Base-by-base conservation (phyloP, 306 rosid species). In the Cucumis melo region DNA sequence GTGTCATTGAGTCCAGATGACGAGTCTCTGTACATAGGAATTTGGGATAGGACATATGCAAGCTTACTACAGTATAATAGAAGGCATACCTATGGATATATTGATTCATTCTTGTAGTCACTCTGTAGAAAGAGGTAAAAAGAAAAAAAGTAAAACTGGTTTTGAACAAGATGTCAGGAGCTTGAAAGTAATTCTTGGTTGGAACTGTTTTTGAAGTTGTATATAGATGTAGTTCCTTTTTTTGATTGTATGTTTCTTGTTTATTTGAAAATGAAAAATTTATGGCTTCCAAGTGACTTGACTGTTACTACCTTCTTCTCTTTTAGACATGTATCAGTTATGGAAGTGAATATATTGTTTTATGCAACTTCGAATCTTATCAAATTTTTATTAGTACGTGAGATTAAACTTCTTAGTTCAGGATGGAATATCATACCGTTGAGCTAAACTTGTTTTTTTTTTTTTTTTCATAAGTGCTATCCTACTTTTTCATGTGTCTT, bases 31-130 rank as follows among this genome's bases (percentile, higher is more conserved):
- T 82, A 75, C 72, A 82, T 82, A 50, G 85, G 85, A 23, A 70
- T 82, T 20, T 82, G 85, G 85, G 85, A 82, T 32, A 81, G 82
- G 66, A 82, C 85, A 2, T 82, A 82, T 16, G 85, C 82, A 12
- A 82, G 85, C 63, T 78, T 82, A 68, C 80, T 82, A 50, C 85
- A 82, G 36, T 82, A 82, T 65, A 82, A 82, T 67, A 81, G 78
- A 6, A 62, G 59, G 59, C 78, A 81, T 74, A 70, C 73, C 78
- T 48, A 82, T 51, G 74, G 80, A 42, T 82, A 82, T 38, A 81
- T 82, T 54, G 85, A 82, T 70, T 75, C 85, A 41, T 57, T 81
- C 60, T 77, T 77, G 78, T 81, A 72, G 55, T 70, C n/a, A 70
- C 58, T 46, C 20, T 44, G 20, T 70, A 44, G 20, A 44, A 13